A percentile compares a stretch with the other conserved stretches of the same genome.
Evolutionary conservation across 75 land plant genomes (phyloP).

Genomic region (Cryptomeria japonica): DNA sequence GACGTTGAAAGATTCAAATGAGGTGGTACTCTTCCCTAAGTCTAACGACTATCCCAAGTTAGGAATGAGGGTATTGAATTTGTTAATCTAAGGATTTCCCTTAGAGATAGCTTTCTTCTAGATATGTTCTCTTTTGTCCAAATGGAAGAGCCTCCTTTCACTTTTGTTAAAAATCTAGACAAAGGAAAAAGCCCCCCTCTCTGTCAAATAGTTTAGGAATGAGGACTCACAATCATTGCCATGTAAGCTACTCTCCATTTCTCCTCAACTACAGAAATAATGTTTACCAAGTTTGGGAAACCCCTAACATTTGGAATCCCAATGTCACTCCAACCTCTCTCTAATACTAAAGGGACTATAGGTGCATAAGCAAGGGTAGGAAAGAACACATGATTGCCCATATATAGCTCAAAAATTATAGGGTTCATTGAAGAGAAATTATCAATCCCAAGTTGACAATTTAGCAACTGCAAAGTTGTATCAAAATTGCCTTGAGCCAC

Average conservation of each 20-base stretch:
- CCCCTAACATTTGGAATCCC: constrained; percentile 45
- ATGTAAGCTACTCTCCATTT: constrained; percentile 53
- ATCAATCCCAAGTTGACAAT: constrained; percentile 56
- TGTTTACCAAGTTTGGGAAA: constrained; percentile 53
- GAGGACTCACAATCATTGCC: too few species aligned
- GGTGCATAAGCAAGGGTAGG: constrained; percentile 42
- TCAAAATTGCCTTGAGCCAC: constrained; percentile 75
- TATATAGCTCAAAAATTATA: constrained; percentile 45
- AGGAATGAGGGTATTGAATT: too few species aligned
- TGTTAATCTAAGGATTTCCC: too few species aligned
- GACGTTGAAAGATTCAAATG: too few species aligned
- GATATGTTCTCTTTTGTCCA: too few species aligned
- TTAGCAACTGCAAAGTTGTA: constrained; percentile 59
- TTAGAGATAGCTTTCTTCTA: too few species aligned
- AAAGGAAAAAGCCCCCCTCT: too few species aligned
- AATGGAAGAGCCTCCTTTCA: too few species aligned
- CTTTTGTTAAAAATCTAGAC: too few species aligned
- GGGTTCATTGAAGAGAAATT: constrained; percentile 52
- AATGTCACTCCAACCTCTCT: constrained; percentile 62
- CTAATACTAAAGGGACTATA: constrained; percentile 50
- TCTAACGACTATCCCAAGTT: too few species aligned
- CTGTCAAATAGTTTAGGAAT: too few species aligned
- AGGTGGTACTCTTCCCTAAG: too few species aligned
- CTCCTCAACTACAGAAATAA: constrained; percentile 53
- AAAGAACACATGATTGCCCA: constrained; percentile 56